Base-by-base conservation (phyloP, 1,284 basidiomycete species). In the Puccinia novopanici region DNA sequence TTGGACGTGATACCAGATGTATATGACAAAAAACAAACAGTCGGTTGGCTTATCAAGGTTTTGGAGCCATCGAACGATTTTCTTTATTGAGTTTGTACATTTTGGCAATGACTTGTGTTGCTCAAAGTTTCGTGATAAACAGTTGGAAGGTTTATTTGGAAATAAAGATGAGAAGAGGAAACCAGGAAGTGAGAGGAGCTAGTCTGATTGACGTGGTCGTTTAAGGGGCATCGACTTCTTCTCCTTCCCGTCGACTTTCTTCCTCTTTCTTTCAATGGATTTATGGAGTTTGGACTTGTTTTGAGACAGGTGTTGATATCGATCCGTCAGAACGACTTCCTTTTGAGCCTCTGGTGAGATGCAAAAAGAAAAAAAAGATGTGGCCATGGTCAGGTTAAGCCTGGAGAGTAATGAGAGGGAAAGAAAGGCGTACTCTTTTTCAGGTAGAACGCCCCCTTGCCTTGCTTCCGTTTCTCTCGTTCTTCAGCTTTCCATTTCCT, bases 191-290 rank as follows among this genome's bases (percentile, higher is more conserved):
- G 3, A 65, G 4, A 34, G 34, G 34, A 34, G 34, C 4, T 4
- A 34, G 50, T 70, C 42, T 48, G 45, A 50, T 45, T 22, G 45
- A n/a, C 75, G 40, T 17, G 45, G 12, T 59, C 75, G 27, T 57
- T 70, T 78, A 17, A 67, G 15, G 12, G 75, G 75, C 75, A 78
- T 78, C 34, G 65, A 70, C 37, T 79, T 79, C 68, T 79, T 79
- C 45, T 79, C 77, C 42, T 79, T 79, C 15, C 68, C 68, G 48
- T 34, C 67, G 22, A 72, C 42, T 52, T 79, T 79, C 27, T 79
- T 79, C 27, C 68, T 57, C 48, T 79, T 79, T 12, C 54, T 52
- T 34, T 79, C 77, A 17, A 79, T 57, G 8, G 77, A 42, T 22
- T 79, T 79, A 9, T 79, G 52, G 13, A 79, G 40, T 34, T 79